Evolutionary conservation across 2,329 filamentous ascomycete genomes (phyloP).

Genomic region (Fusarium pseudograminearum): DNA sequence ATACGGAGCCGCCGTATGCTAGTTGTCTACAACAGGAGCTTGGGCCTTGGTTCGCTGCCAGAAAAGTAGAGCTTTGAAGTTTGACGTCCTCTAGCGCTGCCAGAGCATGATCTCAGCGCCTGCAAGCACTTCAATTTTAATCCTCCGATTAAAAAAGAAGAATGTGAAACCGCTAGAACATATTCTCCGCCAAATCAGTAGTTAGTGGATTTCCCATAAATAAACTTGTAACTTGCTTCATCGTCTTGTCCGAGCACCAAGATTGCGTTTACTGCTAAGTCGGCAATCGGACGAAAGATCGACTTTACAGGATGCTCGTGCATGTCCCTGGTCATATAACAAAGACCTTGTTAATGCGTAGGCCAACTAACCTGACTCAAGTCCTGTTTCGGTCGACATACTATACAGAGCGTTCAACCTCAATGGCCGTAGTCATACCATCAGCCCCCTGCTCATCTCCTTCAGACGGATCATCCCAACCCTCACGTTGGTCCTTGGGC

Average conservation of each 20-base stretch:
- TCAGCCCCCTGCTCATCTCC: not conserved
- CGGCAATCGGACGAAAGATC: slow-evolving; percentile 5
- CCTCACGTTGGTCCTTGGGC: slow-evolving; percentile 26
- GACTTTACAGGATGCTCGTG: not conserved
- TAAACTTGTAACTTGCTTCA: not conserved
- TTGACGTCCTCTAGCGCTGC: not conserved
- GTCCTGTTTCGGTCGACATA: not conserved
- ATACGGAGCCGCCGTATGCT: not conserved
- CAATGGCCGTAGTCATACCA: slow-evolving; percentile 15
- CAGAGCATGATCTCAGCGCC: slow-evolving; percentile 3
- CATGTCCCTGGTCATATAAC: not conserved
- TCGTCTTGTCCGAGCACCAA: not conserved
- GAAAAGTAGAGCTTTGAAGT: not conserved
- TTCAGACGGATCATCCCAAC: slow-evolving; percentile 16
- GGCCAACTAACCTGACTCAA: not conserved
- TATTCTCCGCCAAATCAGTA: not conserved
- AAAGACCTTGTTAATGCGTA: not conserved
- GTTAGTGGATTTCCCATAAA: not conserved
- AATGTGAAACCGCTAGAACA: slow-evolving; percentile 4
- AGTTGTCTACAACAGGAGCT: not conserved
- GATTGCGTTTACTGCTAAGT: not conserved
- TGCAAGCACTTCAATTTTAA: slow-evolving; percentile 6
- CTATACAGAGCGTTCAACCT: not conserved
- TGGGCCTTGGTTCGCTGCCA: not conserved
- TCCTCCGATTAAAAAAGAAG: not conserved